phyloP scores from a whole-genome alignment of 768 basidiomycete species.

The Tylopilus vinaceipallidus region DNA sequence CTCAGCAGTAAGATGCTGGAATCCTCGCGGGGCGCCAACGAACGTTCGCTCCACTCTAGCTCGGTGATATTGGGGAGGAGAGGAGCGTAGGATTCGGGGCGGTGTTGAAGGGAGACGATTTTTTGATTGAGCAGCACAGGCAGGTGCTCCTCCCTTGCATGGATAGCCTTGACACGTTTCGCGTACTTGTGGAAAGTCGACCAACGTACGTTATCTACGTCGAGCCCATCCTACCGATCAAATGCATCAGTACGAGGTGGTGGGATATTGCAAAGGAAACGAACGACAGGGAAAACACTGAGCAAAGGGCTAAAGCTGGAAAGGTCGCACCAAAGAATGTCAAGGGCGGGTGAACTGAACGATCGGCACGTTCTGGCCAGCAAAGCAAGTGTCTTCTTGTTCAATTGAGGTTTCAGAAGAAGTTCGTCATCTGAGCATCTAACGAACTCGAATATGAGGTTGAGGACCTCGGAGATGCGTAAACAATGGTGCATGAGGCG shows the following conservation, averaged over 20 bases:
- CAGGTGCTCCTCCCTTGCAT: neutral
- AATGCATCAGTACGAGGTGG: neutral
- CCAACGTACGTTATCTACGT: constrained; percentile 16
- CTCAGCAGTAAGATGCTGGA: constrained; percentile 13
- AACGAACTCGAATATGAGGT: constrained; percentile 1
- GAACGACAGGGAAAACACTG: constrained; percentile 1
- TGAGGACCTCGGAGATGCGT: constrained; percentile 11
- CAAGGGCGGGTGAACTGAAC: constrained; percentile 15
- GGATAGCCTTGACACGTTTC: constrained; percentile 18
- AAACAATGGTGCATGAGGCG: constrained; percentile 39
- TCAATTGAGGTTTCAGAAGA: neutral
- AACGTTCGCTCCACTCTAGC: constrained; percentile 16
- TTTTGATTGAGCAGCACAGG: neutral
- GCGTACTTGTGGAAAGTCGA: constrained; percentile 22
- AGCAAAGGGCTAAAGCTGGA: constrained; percentile 12
- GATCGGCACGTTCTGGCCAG: constrained; percentile 13
- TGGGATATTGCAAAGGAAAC: neutral
- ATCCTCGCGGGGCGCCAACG: constrained; percentile 1
- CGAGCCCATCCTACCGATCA: neutral
- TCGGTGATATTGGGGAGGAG: constrained; percentile 22
- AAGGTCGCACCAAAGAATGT: constrained; percentile 14
- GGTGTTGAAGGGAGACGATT: constrained; percentile 9
- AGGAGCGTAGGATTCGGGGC: constrained; percentile 10
- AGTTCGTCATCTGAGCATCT: neutral
- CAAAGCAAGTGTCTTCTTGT: constrained; percentile 7